phyloP scores from a whole-genome alignment of 1,284 basidiomycete species.

The Fomitopsis betulina region DNA sequence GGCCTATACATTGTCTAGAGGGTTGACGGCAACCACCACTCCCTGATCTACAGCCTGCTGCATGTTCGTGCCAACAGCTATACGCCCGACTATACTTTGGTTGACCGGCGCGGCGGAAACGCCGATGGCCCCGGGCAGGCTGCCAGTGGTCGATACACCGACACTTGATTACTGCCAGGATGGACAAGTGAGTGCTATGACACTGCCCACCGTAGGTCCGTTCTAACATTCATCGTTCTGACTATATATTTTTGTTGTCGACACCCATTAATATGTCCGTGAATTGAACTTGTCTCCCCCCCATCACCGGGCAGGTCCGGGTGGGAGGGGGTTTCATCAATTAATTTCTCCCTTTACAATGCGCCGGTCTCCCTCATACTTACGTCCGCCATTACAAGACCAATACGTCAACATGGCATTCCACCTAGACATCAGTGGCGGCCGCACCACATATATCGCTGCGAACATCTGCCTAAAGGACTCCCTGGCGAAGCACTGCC shows the following conservation, averaged over 20 bases:
- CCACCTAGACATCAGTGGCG: constrained; percentile 2
- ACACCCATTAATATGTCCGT: too few relatives aligned
- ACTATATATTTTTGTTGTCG: constrained; percentile 19
- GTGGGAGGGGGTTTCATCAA: constrained; percentile 3
- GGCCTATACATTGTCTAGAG: constrained; percentile 18
- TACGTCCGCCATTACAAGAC: neutral
- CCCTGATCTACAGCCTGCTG: constrained; percentile 2
- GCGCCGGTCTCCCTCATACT: neutral
- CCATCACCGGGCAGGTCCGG: constrained; percentile 6
- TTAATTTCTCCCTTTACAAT: neutral
- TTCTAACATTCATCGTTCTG: neutral
- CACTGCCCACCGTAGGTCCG: neutral
- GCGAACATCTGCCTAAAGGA: neutral
- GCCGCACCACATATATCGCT: constrained; percentile 2
- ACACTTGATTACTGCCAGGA: constrained; percentile 4
- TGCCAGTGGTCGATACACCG: constrained; percentile 21
- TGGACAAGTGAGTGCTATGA: neutral
- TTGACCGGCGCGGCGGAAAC: constrained; percentile 4
- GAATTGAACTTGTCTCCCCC: too few relatives aligned
- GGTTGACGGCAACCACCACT: constrained; percentile 17
- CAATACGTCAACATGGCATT: constrained; percentile 7
- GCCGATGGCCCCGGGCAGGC: constrained; percentile 19
- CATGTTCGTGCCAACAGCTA: constrained; percentile 20
- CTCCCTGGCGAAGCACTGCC: constrained; percentile 3
- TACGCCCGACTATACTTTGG: constrained; percentile 14